Percentiles rank a stretch among this genome's conserved stretches.
phyloP scores from a whole-genome alignment of 331 rosid genomes.

The Quercus lobata region DNA sequence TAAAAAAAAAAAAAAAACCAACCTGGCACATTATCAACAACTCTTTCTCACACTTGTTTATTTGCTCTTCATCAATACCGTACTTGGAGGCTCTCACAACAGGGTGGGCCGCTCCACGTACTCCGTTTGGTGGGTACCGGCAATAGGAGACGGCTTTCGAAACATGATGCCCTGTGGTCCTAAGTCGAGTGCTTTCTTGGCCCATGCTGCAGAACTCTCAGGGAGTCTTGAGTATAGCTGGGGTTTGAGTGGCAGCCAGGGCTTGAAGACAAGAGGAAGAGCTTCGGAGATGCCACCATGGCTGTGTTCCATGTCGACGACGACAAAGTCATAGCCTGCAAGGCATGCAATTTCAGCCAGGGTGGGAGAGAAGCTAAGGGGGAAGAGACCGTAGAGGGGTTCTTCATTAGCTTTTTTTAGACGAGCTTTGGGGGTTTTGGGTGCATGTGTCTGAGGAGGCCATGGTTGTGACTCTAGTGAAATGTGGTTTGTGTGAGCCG shows the following conservation, averaged over 20 bases:
- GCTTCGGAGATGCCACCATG: slow-evolving; percentile 47
- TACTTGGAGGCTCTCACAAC: slow-evolving; percentile 72
- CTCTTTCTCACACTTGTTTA: slow-evolving; percentile 53
- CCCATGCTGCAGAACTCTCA: slow-evolving; percentile 43
- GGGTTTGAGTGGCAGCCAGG: slow-evolving; percentile 37
- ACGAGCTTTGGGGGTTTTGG: slow-evolving; percentile 38
- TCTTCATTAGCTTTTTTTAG: slow-evolving; percentile 32
- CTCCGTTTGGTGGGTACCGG: slow-evolving; percentile 59
- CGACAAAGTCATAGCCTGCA: slow-evolving; percentile 49
- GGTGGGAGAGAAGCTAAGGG: slow-evolving; percentile 48
- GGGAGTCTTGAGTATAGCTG: slow-evolving; percentile 45
- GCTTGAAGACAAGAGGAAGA: slow-evolving; percentile 45
- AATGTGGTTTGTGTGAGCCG: background rate
- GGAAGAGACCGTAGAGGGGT: slow-evolving; percentile 48
- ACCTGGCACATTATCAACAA: slow-evolving; percentile 69
- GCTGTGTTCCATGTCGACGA: slow-evolving; percentile 53
- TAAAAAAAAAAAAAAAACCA: too few species aligned
- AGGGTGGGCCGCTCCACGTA: slow-evolving; percentile 79
- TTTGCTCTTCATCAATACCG: slow-evolving; percentile 73
- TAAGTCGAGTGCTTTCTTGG: slow-evolving; percentile 72
- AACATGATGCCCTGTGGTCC: slow-evolving; percentile 91
- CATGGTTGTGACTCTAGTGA: background rate
- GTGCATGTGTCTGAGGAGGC: background rate
- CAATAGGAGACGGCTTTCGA: slow-evolving; percentile 74
- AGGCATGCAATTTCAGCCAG: slow-evolving; percentile 47